Base-by-base conservation (phyloP, 2,329 filamentous ascomycete genomes). In the Pyricularia sp. region DNA sequence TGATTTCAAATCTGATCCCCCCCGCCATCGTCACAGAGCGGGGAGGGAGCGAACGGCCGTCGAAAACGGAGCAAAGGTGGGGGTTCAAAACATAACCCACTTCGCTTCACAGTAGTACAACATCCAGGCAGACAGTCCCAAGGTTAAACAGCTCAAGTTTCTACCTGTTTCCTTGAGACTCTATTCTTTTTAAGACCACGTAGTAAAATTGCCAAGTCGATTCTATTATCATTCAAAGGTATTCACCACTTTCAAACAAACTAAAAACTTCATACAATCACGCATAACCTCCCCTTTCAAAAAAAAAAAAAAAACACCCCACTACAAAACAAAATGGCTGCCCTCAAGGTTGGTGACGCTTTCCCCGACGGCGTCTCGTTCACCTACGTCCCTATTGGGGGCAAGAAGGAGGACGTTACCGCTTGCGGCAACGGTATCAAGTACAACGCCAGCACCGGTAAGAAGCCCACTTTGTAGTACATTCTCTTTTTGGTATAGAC, bases 281-380 rank as follows among this genome's bases (percentile, higher is more conserved):
- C 14, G 12, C 30, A 12, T 36, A 20, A 20, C 31, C 11, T 33
- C 28, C 28, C 10, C 63, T 12, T 10, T 20, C n/a, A 7, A 42
- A 7, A 36, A 17, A 31, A n/a, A n/a, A n/a, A n/a, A n/a, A n/a
- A n/a, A n/a, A n/a, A n/a, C n/a, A n/a, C n/a, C 2, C 12, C 26
- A 31, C 11, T 10, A 59, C 65, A 28, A 28, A 9, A 80, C 58
- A 71, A 70, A 85, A 86, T 82, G 85, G 85, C 79, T 71, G 25
- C 66, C 31, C 86, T 95, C 80, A 89, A 94, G 79, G 86, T 86
- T 78, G 94, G 94, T 77, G 92, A 97, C 79, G 83, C 84, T 78
- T 94, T 98, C 85, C 94, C 94, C 74, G 83, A 88, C 74, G 90
- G 86, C 74, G 90, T 97, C 71, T 84, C 85, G 79, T 97, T 97